A percentile compares a stretch with the other conserved stretches of the same genome.
These are phyloP conservation scores for Teratosphaeria nubilosa DNA, from an alignment of 2,329 filamentous ascomycete genomes.

Conservation along the genomic window DNA sequence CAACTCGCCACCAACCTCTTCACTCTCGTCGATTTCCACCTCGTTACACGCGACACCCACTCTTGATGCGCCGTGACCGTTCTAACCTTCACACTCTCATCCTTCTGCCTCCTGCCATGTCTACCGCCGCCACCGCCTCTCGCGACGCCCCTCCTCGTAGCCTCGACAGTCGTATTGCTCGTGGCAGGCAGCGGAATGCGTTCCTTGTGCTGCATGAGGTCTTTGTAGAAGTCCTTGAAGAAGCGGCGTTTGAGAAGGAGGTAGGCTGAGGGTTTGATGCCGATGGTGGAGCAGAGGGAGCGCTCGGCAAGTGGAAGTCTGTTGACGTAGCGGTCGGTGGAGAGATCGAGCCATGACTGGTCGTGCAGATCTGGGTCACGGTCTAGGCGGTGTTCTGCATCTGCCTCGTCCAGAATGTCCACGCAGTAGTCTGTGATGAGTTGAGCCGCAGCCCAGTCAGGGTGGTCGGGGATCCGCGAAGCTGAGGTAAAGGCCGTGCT, in stretches of 20 bases:
- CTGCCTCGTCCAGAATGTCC: conserved; percentile 5
- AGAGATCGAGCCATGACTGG: conserved; percentile 2
- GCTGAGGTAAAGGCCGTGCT: conserved; percentile 9
- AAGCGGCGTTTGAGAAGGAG: conserved; percentile 16
- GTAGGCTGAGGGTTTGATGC: conserved; percentile 14
- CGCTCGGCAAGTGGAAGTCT: conserved; percentile 12
- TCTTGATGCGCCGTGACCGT: conserved; percentile 10
- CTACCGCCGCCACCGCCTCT: background rate
- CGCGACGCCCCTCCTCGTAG: background rate
- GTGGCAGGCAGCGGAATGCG: conserved; percentile 1
- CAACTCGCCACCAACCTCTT: conserved; percentile 13
- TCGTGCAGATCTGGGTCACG: background rate
- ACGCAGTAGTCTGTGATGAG: conserved; percentile 9
- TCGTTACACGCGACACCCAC: conserved; percentile 10
- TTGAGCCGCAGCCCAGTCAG: conserved; percentile 11
- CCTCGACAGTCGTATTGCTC: background rate
- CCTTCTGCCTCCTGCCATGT: background rate
- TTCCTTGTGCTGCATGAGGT: conserved; percentile 5
- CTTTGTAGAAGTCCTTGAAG: conserved; percentile 10
- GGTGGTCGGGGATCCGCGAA: conserved; percentile 10
- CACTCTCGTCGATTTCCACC: conserved; percentile 7
- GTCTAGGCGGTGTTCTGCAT: conserved; percentile 8
- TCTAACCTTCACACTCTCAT: conserved; percentile 4
- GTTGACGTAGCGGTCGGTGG: conserved; percentile 13
- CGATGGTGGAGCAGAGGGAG: conserved; percentile 7